These are phyloP conservation scores for Penicillium sp. DNA, from an alignment of 2,329 filamentous ascomycete genomes.

Conservation along the genomic window DNA sequence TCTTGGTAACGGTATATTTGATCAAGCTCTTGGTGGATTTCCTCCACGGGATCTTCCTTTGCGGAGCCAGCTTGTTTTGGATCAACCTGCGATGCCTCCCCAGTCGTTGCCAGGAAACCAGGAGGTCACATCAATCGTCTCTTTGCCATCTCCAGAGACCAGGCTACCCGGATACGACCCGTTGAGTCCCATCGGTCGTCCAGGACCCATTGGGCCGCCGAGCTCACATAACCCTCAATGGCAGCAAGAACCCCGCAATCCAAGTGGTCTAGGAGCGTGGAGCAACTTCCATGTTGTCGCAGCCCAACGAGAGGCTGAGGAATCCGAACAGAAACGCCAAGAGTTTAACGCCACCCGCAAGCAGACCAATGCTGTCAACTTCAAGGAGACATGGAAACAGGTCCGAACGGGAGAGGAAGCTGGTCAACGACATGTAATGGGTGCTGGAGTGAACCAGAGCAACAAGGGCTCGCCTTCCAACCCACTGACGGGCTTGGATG, in stretches of 20 bases:
- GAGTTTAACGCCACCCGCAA: conserved; percentile 46
- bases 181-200: conserved; percentile 46
- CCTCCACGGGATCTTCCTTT: conserved; percentile 49
- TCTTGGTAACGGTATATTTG: conserved; percentile 68
- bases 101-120: conserved; percentile 38
- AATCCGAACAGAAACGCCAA: conserved; percentile 44
- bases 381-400: conserved; percentile 54
- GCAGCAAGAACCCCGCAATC: conserved; percentile 32
- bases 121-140: conserved; percentile 39
- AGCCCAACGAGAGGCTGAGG: conserved; percentile 45
- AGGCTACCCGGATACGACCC: conserved; percentile 43
- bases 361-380: conserved; percentile 37
- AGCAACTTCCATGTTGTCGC: conserved; percentile 49
- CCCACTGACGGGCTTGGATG: conserved; percentile 41
- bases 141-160: conserved; percentile 46
- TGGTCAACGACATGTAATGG: conserved; percentile 44
- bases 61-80: conserved; percentile 45
- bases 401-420: conserved; percentile 46
- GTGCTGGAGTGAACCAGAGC: conserved; percentile 24
- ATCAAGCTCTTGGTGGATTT: conserved; percentile 56
- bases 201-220: conserved; percentile 53
- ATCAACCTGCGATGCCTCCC: conserved; percentile 41
- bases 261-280: conserved; percentile 44
- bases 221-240: conserved; percentile 38
- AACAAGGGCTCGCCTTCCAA: conserved; percentile 31